Percentiles rank a stretch among this genome's conserved stretches.
phyloP scores from a whole-genome alignment of 306 rosid species.

The Prunus padus region DNA sequence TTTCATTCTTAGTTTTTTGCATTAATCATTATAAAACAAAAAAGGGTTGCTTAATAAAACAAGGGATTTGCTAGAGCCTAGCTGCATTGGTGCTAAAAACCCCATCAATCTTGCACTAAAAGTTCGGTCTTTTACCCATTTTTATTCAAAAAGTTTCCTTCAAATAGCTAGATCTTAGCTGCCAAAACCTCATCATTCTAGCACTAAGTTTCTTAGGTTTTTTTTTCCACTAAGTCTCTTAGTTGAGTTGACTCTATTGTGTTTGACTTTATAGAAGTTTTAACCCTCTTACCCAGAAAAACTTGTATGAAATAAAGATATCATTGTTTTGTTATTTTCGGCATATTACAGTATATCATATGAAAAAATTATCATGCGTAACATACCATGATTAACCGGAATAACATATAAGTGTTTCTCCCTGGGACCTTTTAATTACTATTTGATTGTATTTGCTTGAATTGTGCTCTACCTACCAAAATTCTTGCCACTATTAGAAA shows the following conservation, averaged over 20 bases:
- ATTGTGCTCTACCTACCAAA: not conserved
- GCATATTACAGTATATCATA: accelerated
- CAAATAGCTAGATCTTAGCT: not conserved
- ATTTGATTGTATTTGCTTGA: not conserved
- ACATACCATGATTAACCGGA: accelerated
- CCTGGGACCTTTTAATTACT: not conserved
- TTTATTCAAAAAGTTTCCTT: not conserved
- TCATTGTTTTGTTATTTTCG: accelerated
- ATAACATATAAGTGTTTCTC: no score
- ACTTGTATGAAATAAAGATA: accelerated
- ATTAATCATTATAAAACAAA: not conserved
- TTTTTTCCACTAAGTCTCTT: not conserved
- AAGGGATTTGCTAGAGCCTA: not conserved
- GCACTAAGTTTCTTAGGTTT: not conserved
- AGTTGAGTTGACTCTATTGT: not conserved
- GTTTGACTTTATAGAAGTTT: not conserved
- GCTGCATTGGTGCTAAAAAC: not conserved
- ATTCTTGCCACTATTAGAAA: not conserved
- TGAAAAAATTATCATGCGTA: accelerated
- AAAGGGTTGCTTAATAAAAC: not conserved
- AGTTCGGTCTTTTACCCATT: not conserved
- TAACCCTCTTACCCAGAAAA: no score
- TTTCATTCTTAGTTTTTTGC: no score
- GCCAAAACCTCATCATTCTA: not conserved
- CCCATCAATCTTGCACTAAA: not conserved